These are phyloP conservation scores for Uronychia binucleata DNA, from an alignment of 73 alveolate genomes.

Conservation along the genomic window DNA sequence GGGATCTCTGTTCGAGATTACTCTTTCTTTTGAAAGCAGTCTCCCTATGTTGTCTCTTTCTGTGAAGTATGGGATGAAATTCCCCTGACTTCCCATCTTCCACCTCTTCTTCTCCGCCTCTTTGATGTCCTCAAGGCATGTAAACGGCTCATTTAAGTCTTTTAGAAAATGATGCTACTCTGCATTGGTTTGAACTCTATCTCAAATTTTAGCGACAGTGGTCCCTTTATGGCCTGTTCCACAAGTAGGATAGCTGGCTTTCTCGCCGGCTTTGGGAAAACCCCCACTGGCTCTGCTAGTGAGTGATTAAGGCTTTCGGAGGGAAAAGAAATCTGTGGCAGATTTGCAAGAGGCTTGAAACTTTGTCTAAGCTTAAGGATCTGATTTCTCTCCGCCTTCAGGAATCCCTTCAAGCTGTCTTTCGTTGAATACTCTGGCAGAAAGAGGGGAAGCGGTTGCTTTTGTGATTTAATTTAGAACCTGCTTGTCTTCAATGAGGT, in stretches of 20 bases:
- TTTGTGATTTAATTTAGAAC: neutral
- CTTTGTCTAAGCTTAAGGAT: too few relatives aligned
- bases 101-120: neutral
- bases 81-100: neutral
- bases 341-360: too few relatives aligned
- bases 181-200: neutral
- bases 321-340: too few relatives aligned
- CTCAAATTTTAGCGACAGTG: neutral
- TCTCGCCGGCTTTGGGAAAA: neutral
- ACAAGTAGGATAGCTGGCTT: neutral
- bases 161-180: neutral
- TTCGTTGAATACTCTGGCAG: neutral
- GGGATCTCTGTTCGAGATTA: too few relatives aligned
- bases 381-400: neutral
- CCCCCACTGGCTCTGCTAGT: too few relatives aligned
- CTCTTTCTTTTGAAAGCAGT: neutral
- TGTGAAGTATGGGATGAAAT: neutral
- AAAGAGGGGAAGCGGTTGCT: neutral
- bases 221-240: neutral
- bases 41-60: neutral
- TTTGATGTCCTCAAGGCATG: neutral
- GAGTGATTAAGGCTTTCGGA: too few relatives aligned
- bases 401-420: neutral
- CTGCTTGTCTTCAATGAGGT: neutral
- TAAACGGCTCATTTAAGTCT: neutral